These are phyloP conservation scores for Pichia paraexigua DNA, from an alignment of 805 yeast species.

Conservation along the genomic window DNA sequence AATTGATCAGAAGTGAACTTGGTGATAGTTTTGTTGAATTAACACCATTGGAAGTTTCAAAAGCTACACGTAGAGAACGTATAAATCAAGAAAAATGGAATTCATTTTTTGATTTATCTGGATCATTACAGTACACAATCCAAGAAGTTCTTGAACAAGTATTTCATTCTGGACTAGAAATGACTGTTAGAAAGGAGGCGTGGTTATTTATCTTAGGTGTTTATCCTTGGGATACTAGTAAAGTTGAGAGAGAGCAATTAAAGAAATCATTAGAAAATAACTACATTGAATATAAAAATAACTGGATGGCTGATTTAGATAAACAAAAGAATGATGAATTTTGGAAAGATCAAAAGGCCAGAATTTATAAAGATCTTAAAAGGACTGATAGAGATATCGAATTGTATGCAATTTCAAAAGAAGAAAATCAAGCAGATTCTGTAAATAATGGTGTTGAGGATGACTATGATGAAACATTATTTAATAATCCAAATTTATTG, in stretches of 20 bases:
- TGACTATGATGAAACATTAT: conserved; percentile 52
- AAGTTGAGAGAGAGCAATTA: conserved; percentile 56
- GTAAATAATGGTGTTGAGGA: conserved; percentile 25
- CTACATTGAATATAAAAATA: conserved; percentile 46
- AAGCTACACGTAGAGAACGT: conserved; percentile 58
- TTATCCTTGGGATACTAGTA: conserved; percentile 81
- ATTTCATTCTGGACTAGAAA: conserved; percentile 81
- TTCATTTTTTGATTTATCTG: conserved; percentile 71
- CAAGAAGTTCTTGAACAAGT: conserved; percentile 74
- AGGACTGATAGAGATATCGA: conserved; percentile 79
- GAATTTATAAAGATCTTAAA: conserved; percentile 90
- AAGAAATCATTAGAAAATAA: conserved; percentile 45
- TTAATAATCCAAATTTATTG: conserved; percentile 68
- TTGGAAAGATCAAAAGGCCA: conserved; percentile 82
- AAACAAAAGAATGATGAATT: conserved; percentile 48
- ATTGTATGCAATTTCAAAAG: conserved; percentile 35
- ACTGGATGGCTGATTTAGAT: conserved; percentile 61
- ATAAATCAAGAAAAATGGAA: conserved; percentile 75
- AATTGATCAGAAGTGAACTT: conserved; percentile 49
- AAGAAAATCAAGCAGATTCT: conserved; percentile 15
- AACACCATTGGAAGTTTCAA: conserved; percentile 51
- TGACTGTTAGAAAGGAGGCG: conserved; percentile 55
- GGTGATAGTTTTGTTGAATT: conserved; percentile 45
- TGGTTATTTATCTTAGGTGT: conserved; percentile 84
- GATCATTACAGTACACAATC: conserved; percentile 64